These are phyloP conservation scores for Mycena polygramma DNA, from an alignment of 768 basidiomycete genomes.

Conservation along the genomic window DNA sequence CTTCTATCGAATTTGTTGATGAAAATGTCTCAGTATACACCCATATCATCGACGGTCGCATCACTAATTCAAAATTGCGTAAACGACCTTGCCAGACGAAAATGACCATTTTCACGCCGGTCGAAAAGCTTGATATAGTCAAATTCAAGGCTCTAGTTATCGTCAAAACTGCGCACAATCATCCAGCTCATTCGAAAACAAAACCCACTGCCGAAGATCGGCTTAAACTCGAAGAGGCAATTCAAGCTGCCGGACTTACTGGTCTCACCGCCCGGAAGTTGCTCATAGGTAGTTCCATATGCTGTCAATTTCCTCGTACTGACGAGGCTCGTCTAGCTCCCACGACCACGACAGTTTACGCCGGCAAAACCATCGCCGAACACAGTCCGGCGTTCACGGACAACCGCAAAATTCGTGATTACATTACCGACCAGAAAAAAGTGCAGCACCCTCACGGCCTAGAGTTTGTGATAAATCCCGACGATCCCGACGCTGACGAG, in stretches of 20 bases:
- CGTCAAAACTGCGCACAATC: constrained; percentile 15
- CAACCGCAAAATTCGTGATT: constrained; percentile 13
- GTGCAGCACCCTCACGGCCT: constrained; percentile 8
- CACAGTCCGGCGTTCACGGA: constrained; percentile 19
- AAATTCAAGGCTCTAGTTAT: not conserved
- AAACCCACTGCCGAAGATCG: constrained; percentile 19
- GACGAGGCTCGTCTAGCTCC: not conserved
- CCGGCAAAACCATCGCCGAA: not conserved
- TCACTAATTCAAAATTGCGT: not conserved
- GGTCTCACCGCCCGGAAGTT: constrained; percentile 8
- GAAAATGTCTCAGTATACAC: not conserved
- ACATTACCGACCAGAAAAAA: constrained; percentile 4
- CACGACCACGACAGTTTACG: constrained; percentile 5
- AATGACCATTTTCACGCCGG: constrained; percentile 22
- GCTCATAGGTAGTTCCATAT: constrained; percentile 5
- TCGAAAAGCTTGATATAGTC: not conserved
- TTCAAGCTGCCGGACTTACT: constrained; percentile 4
- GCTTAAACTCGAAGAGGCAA: not conserved
- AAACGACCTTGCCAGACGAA: not conserved
- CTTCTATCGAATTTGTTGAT: not conserved
- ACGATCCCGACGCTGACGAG: too few relatives aligned
- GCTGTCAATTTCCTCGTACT: not conserved
- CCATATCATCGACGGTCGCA: constrained; percentile 16
- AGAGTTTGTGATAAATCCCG: too few relatives aligned
- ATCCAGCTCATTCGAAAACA: constrained; percentile 19